phyloP scores from a whole-genome alignment of 2,329 filamentous ascomycete species.

The Penicillium brevicompactum region DNA sequence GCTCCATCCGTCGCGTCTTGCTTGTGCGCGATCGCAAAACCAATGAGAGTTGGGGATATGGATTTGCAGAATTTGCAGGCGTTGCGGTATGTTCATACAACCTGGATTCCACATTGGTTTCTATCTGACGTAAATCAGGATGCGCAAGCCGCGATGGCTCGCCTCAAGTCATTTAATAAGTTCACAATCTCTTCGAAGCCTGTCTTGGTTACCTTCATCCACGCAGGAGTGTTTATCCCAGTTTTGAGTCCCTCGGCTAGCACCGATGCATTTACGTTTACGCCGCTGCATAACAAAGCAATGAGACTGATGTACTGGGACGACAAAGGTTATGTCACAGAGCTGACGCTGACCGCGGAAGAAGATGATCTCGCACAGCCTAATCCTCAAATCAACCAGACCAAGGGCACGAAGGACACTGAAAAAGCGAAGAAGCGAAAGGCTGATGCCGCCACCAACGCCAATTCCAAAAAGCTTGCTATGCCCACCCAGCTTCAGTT shows the following conservation, averaged over 20 bases:
- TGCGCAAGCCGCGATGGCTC: constrained; percentile 71
- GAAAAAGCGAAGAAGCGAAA: constrained; percentile 52
- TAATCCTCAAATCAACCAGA: constrained; percentile 26
- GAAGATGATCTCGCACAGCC: constrained; percentile 41
- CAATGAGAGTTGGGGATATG: constrained; percentile 76
- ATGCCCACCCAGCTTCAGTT: constrained; percentile 69
- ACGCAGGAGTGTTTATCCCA: constrained; percentile 81
- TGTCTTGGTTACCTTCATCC: constrained; percentile 73
- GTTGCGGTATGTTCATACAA: constrained; percentile 54
- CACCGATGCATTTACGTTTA: constrained; percentile 67
- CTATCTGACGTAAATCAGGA: constrained; percentile 47
- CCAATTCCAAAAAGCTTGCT: constrained; percentile 48
- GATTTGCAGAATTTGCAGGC: constrained; percentile 80
- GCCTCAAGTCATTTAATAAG: constrained; percentile 70
- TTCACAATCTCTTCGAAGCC: constrained; percentile 77
- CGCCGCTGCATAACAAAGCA: constrained; percentile 67
- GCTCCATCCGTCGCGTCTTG: constrained; percentile 75
- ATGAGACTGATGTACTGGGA: constrained; percentile 77
- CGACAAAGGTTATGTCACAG: constrained; percentile 69
- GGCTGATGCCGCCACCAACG: constrained; percentile 41
- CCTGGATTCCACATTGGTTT: not conserved
- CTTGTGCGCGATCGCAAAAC: constrained; percentile 72
- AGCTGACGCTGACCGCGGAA: constrained; percentile 60
- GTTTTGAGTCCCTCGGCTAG: constrained; percentile 63
- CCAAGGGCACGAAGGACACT: constrained; percentile 40